phyloP scores from a whole-genome alignment of 805 yeast genomes.

The Lipomyces spencermartinsiae region DNA sequence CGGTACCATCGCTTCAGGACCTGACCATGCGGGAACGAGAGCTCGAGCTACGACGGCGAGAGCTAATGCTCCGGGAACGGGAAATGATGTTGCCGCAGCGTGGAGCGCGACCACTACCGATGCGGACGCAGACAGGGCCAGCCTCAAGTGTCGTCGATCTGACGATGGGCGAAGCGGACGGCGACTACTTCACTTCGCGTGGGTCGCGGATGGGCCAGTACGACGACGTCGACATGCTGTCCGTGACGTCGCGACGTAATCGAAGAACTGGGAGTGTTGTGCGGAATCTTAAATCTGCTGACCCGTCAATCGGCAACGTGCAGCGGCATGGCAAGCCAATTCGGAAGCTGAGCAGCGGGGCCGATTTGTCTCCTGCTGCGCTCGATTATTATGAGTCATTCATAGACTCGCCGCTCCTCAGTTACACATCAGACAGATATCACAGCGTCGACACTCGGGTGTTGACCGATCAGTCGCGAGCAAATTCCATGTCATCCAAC shows the following conservation, averaged over 20 bases:
- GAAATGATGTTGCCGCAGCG: constrained; percentile 24
- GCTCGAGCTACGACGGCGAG: constrained; percentile 27
- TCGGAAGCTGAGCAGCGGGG: constrained; percentile 21
- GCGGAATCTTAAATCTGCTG: constrained; percentile 10
- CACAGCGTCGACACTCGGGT: constrained; percentile 30
- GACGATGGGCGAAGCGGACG: constrained; percentile 12
- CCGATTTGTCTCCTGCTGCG: constrained; percentile 9
- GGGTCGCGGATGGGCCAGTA: constrained; percentile 10
- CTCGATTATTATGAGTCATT: constrained; percentile 32
- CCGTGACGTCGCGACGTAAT: constrained; percentile 30
- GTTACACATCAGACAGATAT: constrained; percentile 36
- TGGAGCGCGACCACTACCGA: constrained; percentile 7
- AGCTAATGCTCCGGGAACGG: constrained; percentile 27
- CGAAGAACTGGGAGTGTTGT: constrained; percentile 24
- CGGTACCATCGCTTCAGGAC: constrained; percentile 15
- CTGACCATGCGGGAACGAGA: constrained; percentile 28
- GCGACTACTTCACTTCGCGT: constrained; percentile 21
- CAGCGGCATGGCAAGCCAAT: constrained; percentile 5
- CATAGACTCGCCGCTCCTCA: constrained; percentile 29
- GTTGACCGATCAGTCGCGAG: constrained; percentile 35
- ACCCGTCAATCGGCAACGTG: constrained; percentile 1
- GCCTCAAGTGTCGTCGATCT: constrained; percentile 8
- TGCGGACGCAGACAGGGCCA: constrained; percentile 13
- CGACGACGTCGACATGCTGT: constrained; percentile 33
- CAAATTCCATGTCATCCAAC: constrained; percentile 34